Evolutionary conservation across 2,329 filamentous ascomycete species (phyloP).

Genomic region (Colletotrichum melonis): DNA sequence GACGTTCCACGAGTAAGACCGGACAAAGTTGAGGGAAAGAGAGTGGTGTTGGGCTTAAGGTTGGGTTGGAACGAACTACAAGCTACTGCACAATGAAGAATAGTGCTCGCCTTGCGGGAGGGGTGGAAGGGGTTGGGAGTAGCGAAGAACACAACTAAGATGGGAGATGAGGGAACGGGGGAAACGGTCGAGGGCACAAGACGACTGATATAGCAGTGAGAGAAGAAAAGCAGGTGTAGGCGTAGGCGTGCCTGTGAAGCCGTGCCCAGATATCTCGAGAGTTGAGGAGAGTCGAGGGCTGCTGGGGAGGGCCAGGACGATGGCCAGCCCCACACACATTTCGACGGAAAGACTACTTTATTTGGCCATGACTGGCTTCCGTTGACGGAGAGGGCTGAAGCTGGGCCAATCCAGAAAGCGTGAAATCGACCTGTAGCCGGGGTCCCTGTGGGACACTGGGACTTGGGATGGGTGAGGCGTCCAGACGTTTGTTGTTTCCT

Average conservation of each 20-base stretch:
- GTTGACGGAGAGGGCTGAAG: conserved; percentile 30
- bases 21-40: background rate
- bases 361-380: conserved; percentile 10
- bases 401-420: conserved; percentile 19
- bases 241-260: background rate
- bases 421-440: background rate
- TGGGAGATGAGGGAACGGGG: background rate
- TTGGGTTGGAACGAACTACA: background rate
- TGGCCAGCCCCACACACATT: background rate
- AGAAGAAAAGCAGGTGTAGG: background rate
- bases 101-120: background rate
- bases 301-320: background rate
- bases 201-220: conserved; percentile 15
- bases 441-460: conserved; percentile 8
- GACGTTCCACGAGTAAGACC: background rate
- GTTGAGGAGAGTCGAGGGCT: background rate
- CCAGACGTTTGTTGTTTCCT: conserved; percentile 9
- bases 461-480: conserved; percentile 7
- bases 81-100: conserved; percentile 14
- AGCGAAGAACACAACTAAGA: background rate
- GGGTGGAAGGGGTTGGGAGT: background rate
- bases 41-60: background rate
- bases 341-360: background rate
- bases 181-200: background rate
- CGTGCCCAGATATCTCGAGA: background rate